Conservation (phyloP, 192 early-diverging fungal species). For the Umbelopsis sp. region DNA sequence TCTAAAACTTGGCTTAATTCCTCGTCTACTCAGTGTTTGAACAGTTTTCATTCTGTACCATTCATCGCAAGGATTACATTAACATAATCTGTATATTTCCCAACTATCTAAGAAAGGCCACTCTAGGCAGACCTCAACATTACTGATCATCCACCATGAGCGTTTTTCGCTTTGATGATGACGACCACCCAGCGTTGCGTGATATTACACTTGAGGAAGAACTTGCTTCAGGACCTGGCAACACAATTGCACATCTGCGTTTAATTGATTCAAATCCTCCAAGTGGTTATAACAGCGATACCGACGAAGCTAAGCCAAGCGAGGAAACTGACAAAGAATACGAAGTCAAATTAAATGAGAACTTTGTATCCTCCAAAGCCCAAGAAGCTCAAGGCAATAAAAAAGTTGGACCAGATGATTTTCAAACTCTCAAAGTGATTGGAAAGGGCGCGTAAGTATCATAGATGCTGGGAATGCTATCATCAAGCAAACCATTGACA, state of each 20-base stretch:
- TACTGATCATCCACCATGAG: constrained; percentile 31
- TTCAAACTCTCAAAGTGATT: constrained; percentile 53
- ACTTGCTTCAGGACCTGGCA: constrained; percentile 19
- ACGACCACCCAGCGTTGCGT: constrained; percentile 42
- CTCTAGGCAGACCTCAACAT: not conserved
- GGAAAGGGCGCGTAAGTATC: constrained; percentile 55
- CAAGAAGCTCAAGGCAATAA: constrained; percentile 31
- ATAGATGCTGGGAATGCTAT: not conserved
- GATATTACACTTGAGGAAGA: constrained; percentile 38
- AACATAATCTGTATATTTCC: not conserved
- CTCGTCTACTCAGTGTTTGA: constrained; percentile 4
- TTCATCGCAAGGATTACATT: not conserved
- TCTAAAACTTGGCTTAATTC: constrained; percentile 16
- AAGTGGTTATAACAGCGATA: constrained; percentile 27
- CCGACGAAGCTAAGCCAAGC: constrained; percentile 21
- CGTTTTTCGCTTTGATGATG: constrained; percentile 54
- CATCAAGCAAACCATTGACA: not conserved
- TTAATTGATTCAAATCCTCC: constrained; percentile 12
- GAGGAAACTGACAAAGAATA: constrained; percentile 35
- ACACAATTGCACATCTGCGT: constrained; percentile 20
- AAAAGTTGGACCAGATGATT: constrained; percentile 51
- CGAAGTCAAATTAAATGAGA: constrained; percentile 46
- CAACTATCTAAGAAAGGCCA: not conserved
- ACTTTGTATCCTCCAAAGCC: constrained; percentile 45
- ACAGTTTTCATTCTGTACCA: not conserved